A percentile compares a stretch with the other conserved stretches of the same genome.
phyloP scores from a whole-genome alignment of 257 asterid genomes.

The Apocynum venetum region DNA sequence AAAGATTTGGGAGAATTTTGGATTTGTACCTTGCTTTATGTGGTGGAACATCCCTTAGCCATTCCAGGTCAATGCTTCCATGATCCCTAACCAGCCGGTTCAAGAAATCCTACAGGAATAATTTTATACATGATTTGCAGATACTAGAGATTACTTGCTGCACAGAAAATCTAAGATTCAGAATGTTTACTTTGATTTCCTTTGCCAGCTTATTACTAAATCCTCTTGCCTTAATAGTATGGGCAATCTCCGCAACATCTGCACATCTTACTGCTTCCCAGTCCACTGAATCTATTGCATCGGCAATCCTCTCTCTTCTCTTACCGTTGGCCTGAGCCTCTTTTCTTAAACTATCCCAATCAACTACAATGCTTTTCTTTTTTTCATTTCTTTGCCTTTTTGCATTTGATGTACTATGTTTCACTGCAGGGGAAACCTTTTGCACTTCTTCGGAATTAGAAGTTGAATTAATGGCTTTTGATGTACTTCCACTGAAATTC shows the following conservation, averaged over 20 bases:
- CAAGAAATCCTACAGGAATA: slow-evolving; percentile 65
- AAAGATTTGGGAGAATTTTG: slow-evolving; percentile 8
- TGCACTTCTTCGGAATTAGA: slow-evolving; percentile 25
- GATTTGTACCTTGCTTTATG: slow-evolving; percentile 80
- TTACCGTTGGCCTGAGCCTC: slow-evolving; percentile 39
- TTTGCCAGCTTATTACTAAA: slow-evolving; percentile 88
- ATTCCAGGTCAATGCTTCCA: slow-evolving; percentile 84
- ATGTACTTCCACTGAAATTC: slow-evolving; percentile 25
- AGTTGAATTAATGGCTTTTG: slow-evolving; percentile 23
- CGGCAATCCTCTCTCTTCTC: slow-evolving; percentile 46
- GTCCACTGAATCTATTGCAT: slow-evolving; percentile 80
- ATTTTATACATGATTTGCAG: slow-evolving; percentile 19
- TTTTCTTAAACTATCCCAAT: slow-evolving; percentile 74
- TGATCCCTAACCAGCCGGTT: slow-evolving; percentile 78
- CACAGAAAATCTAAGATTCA: background rate
- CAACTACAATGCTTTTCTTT: slow-evolving; percentile 46
- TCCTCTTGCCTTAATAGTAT: slow-evolving; percentile 84
- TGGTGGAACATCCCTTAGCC: slow-evolving; percentile 93
- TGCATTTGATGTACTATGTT: slow-evolving; percentile 28
- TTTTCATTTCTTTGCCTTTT: slow-evolving; percentile 44
- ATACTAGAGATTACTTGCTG: slow-evolving; percentile 4
- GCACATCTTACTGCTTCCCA: slow-evolving; percentile 89
- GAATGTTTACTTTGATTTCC: slow-evolving; percentile 66
- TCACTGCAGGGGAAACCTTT: slow-evolving; percentile 26
- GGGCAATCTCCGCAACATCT: slow-evolving; percentile 71